These are phyloP conservation scores for Fusarium verticillioides DNA, from an alignment of 2,329 filamentous ascomycete species.

Conservation along the genomic window DNA sequence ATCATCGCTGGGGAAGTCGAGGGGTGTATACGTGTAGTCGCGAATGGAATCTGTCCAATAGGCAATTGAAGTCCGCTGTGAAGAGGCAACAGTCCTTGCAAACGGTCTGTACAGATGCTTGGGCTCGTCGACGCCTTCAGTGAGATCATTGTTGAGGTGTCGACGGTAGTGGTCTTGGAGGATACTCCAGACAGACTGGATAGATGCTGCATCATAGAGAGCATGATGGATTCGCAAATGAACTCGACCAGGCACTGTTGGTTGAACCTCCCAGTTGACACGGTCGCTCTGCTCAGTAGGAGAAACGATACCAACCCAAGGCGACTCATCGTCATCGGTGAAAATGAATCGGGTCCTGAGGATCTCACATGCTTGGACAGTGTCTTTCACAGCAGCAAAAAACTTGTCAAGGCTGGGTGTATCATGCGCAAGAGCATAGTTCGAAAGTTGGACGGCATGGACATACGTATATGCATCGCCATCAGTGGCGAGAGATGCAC, in stretches of 20 bases:
- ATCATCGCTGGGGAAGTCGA: neutral
- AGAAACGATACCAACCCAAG: conserved; percentile 23
- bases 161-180: neutral
- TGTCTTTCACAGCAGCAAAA: conserved; percentile 9
- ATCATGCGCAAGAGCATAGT: neutral
- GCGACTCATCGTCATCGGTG: conserved; percentile 8
- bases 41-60: neutral
- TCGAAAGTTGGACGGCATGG: conserved; percentile 15
- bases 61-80: neutral
- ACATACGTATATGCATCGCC: conserved; percentile 16
- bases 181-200: neutral
- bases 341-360: conserved; percentile 18
- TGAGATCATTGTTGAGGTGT: neutral
- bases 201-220: conserved; percentile 16
- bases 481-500: conserved; percentile 10
- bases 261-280: conserved; percentile 2
- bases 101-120: conserved; percentile 11
- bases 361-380: conserved; percentile 13
- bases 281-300: conserved; percentile 16
- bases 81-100: neutral
- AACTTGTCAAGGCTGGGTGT: neutral
- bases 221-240: conserved; percentile 20
- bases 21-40: neutral
- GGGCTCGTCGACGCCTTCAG: accelerated
- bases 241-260: neutral